Evolutionary conservation across 2,329 filamentous ascomycete genomes (phyloP), one percentile per base, ranked within the genome.

Genomic region (Ascochyta clinopodiicola): DNA sequence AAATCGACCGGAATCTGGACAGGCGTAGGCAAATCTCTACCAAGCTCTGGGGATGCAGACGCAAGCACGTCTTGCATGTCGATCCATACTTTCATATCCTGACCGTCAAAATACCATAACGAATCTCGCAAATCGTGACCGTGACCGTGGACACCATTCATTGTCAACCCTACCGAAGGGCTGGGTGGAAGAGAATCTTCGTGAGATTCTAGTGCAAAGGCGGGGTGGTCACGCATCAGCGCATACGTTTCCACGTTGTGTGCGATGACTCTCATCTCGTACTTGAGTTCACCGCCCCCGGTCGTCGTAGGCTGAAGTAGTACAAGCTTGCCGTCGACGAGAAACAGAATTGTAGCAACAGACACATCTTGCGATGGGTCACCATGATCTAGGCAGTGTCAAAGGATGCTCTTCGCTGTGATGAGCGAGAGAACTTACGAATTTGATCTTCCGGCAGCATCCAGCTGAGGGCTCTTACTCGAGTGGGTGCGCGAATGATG

Each of bases 251-350:
- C 95, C 36, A 98, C 92, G 67, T 96, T 96, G 68, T 97, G 92
- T 12, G 93, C 92, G 70, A 99, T 89, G 56, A 98, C 89, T 9
- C 93, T 89, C 95, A 99, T 99, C 71, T 98, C 94, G 71, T 99
- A 99, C 78, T 97, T 98, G 46, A 97, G 82, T 64, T 92, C 89
- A 5, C 91, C 90, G 38, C 89, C 86, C 44, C 91, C 90, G 46
- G 90, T 93, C 5, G 91, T 81, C 0, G 92, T 93, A 1, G 95
- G 94, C 62, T 96, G 92, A 44, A 99, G 82, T 34, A 98, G 80
- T 10, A 98, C 95, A 19, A 99, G 85, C 74, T 99, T 99, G 27
- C 94, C 95, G 71, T 99, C 95, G 2, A 99, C 93, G n/a, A 99
- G 82, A 69, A 99, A 96, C 13, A 99, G 79, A 12, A 99, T 93